Evolutionary conservation across 305 asterid genomes (phyloP).

Genomic region (Solanum chacoense): DNA sequence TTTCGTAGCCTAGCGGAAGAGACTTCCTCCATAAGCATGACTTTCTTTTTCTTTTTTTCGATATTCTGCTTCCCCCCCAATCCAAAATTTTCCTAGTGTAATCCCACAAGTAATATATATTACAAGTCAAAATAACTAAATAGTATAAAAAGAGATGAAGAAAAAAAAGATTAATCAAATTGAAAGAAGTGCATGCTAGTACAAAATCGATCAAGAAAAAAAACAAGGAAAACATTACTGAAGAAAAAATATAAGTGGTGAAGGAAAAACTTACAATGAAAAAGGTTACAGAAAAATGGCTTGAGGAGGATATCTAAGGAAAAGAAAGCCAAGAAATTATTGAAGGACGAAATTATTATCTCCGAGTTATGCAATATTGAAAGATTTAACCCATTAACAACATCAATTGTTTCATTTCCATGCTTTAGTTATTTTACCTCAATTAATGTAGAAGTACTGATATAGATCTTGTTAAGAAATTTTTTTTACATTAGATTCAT

Average conservation of each 20-base stretch:
- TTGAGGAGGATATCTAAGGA: neutral
- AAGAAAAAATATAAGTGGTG: neutral
- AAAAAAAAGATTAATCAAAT: neutral
- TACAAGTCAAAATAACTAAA: neutral
- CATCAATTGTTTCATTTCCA: neutral
- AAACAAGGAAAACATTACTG: neutral
- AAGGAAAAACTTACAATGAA: neutral
- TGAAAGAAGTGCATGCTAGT: neutral
- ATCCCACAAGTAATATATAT: neutral
- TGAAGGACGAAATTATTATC: neutral
- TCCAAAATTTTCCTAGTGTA: neutral
- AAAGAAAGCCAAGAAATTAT: neutral
- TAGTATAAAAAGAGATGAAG: neutral
- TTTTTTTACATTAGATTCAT: neutral
- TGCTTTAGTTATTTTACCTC: neutral
- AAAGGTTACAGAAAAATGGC: neutral
- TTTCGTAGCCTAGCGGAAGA: no score
- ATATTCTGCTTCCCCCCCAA: no score
- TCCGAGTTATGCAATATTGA: neutral
- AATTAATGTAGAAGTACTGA: neutral
- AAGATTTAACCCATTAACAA: neutral
- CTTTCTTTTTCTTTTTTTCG: no score
- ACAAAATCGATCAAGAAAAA: neutral
- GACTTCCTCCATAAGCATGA: no score
- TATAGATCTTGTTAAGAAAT: neutral